A percentile compares a stretch with the other conserved stretches of the same genome.
These are phyloP conservation scores for Talaromyces sp. DNA, from an alignment of 2,329 filamentous ascomycete species.

Conservation along the genomic window DNA sequence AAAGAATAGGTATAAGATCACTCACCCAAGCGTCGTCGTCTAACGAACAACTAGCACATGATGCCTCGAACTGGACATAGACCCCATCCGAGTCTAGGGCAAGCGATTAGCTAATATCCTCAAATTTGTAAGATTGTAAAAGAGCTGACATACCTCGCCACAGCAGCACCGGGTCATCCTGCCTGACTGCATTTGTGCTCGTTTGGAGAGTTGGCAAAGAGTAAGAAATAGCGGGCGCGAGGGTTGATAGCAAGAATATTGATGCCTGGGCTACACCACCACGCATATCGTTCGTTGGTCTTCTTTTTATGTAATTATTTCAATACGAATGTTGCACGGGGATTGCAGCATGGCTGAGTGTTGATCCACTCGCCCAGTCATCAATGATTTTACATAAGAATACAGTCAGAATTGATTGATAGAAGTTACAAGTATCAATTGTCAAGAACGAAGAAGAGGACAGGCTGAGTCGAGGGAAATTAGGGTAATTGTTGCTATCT, in stretches of 20 bases:
- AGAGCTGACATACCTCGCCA: constrained; percentile 21
- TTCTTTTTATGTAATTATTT: constrained; percentile 1
- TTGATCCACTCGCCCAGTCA: constrained; percentile 2
- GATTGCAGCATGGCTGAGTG: constrained; percentile 17
- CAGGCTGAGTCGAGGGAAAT: background rate
- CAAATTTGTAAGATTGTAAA: constrained; percentile 20
- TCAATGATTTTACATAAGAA: constrained; percentile 6
- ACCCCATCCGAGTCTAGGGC: constrained; percentile 25
- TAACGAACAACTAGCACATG: constrained; percentile 26
- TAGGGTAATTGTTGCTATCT: constrained; percentile 3
- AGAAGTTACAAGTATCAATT: background rate
- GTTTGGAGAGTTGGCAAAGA: constrained; percentile 21
- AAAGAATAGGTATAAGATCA: background rate
- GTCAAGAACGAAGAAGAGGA: background rate
- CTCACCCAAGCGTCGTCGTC: constrained; percentile 23
- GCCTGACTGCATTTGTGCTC: constrained; percentile 18
- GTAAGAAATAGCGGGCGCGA: constrained; percentile 17
- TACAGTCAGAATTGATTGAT: background rate
- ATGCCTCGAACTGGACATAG: constrained; percentile 26
- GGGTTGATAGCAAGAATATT: constrained; percentile 18
- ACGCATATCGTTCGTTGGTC: constrained; percentile 19
- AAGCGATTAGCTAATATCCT: constrained; percentile 5
- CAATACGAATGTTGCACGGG: constrained; percentile 9
- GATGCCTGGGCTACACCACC: constrained; percentile 23
- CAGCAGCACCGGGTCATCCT: constrained; percentile 19